A percentile compares a stretch with the other conserved stretches of the same genome.
phyloP scores from a whole-genome alignment of 2,329 filamentous ascomycete genomes.

The Chaetomium sp. region DNA sequence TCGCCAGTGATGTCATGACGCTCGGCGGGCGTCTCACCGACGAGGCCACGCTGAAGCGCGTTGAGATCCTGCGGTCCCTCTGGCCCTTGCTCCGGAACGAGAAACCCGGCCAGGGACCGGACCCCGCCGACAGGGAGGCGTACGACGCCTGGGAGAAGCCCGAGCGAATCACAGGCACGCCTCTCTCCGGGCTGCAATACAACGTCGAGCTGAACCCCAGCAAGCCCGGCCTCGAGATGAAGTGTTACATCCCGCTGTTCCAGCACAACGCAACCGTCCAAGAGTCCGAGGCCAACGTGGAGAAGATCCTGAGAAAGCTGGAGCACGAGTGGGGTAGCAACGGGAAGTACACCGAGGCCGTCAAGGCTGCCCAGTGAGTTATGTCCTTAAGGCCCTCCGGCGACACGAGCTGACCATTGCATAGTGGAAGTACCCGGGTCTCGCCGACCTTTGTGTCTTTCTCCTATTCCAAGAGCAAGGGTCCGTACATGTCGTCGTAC shows the following conservation, averaged over 20 bases:
- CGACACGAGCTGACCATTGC: background rate
- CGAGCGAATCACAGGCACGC: constrained; percentile 10
- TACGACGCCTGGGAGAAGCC: constrained; percentile 21
- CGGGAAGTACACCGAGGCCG: constrained; percentile 12
- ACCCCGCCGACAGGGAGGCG: constrained; percentile 4
- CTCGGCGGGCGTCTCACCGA: constrained; percentile 16
- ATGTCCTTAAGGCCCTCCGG: too few species aligned
- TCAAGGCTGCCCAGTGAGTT: constrained; percentile 12
- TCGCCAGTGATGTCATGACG: constrained; percentile 16
- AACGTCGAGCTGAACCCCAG: constrained; percentile 18
- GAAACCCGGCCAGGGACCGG: constrained; percentile 14
- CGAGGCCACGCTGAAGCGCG: constrained; percentile 18
- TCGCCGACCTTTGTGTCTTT: constrained; percentile 19
- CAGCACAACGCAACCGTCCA: constrained; percentile 11
- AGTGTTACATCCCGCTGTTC: constrained; percentile 20
- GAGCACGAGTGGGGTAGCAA: constrained; percentile 13
- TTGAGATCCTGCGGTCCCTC: constrained; percentile 13
- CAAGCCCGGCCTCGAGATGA: constrained; percentile 17
- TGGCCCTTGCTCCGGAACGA: constrained; percentile 20
- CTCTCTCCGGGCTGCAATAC: constrained; percentile 15
- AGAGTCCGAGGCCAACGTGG: constrained; percentile 14
- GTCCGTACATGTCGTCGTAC: constrained; percentile 16
- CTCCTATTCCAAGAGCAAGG: constrained; percentile 19
- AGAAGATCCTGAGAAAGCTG: constrained; percentile 13
- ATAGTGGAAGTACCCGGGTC: constrained; percentile 8